Evolutionary conservation across 2,329 filamentous ascomycete genomes (phyloP).

Genomic region (Cladophialophora chaetospira): DNA sequence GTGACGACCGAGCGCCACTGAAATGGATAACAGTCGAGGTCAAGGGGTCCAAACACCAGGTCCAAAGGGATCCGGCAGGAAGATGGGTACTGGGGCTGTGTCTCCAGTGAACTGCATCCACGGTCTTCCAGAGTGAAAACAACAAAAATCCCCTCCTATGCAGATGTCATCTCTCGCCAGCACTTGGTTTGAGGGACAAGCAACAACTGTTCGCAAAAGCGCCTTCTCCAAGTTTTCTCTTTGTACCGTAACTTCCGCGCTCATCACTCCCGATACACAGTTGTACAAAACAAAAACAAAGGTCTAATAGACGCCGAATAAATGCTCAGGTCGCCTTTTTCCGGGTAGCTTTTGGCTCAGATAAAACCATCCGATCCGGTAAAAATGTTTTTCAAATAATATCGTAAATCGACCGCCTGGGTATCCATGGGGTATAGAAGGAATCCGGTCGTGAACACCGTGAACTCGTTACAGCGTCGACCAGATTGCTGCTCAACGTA

Average conservation of each 20-base stretch:
- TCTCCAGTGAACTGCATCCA: background rate
- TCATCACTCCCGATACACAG: slow-evolving; percentile 7
- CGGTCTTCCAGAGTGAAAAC: background rate
- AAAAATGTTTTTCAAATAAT: slow-evolving; percentile 9
- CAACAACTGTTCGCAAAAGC: slow-evolving; percentile 8
- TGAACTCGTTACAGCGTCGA: slow-evolving; percentile 27
- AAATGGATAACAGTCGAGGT: background rate
- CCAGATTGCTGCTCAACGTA: slow-evolving; percentile 24
- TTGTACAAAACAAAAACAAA: background rate
- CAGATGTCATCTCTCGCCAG: slow-evolving; percentile 26
- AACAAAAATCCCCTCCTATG: slow-evolving; percentile 19
- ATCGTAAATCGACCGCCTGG: slow-evolving; percentile 20
- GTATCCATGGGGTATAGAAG: slow-evolving; percentile 18
- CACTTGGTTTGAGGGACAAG: slow-evolving; percentile 29
- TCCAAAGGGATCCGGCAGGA: background rate
- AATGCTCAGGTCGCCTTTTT: too few relatives aligned
- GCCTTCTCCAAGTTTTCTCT: slow-evolving; percentile 15
- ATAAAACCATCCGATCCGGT: slow-evolving; percentile 4
- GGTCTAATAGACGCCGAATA: slow-evolving; percentile 14
- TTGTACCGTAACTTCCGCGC: slow-evolving; percentile 2
- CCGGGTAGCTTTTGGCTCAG: too few relatives aligned
- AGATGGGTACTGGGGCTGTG: background rate
- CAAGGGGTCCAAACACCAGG: background rate
- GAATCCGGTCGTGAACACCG: slow-evolving; percentile 21
- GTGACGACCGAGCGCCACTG: background rate